A percentile compares a stretch with the other conserved stretches of the same genome.
Conservation (phyloP, 2,329 filamentous ascomycete species). For the Thermoascus crustaceus region DNA sequence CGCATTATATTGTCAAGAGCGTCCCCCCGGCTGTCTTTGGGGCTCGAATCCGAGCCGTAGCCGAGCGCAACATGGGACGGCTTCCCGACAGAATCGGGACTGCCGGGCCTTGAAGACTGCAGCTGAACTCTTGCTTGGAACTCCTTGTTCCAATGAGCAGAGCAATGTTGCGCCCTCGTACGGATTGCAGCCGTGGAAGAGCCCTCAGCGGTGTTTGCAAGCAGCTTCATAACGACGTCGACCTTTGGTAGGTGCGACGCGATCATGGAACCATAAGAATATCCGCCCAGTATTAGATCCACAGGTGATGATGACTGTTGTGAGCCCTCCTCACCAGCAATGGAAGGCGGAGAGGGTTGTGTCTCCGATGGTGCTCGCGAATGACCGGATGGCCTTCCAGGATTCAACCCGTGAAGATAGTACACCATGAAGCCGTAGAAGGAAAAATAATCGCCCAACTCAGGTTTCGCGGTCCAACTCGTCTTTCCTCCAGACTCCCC, state of each 20-base stretch:
- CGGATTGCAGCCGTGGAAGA: slow-evolving; percentile 61
- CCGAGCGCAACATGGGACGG: neutral
- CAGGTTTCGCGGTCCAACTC: slow-evolving; percentile 77
- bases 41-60: neutral
- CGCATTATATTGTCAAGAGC: slow-evolving; percentile 28
- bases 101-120: slow-evolving; percentile 19
- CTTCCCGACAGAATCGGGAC: neutral
- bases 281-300: slow-evolving; percentile 60
- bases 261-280: slow-evolving; percentile 85
- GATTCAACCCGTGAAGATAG: slow-evolving; percentile 57
- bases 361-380: slow-evolving; percentile 6
- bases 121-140: slow-evolving; percentile 18
- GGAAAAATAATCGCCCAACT: slow-evolving; percentile 73
- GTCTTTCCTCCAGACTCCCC: slow-evolving; percentile 66
- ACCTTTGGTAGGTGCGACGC: slow-evolving; percentile 60
- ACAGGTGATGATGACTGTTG: slow-evolving; percentile 22
- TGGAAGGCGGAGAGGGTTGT: neutral
- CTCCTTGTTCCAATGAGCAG: slow-evolving; percentile 52
- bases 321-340: slow-evolving; percentile 20
- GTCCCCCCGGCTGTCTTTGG: slow-evolving; percentile 22
- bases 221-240: slow-evolving; percentile 51
- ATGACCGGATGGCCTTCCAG: slow-evolving; percentile 1
- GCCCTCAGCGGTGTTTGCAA: slow-evolving; percentile 45
- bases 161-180: slow-evolving; percentile 59
- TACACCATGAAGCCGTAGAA: slow-evolving; percentile 71